Percentiles rank a stretch among this genome's conserved stretches.
Conservation (phyloP, 495 filamentous ascomycete genomes). For the Monascus purpureus region DNA sequence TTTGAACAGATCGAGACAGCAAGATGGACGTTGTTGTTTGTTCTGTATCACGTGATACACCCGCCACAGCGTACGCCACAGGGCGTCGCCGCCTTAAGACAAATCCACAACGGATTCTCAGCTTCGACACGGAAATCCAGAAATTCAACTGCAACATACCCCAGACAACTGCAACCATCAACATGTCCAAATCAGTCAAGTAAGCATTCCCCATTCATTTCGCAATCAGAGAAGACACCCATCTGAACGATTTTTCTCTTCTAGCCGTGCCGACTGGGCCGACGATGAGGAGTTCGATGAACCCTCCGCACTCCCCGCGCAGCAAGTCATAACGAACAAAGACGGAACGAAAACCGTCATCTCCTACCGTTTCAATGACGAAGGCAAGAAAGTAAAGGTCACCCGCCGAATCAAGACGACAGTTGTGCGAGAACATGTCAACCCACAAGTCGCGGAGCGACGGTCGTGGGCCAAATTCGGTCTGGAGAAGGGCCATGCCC, state of each 20-base stretch:
- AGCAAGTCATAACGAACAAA: constrained; percentile 82
- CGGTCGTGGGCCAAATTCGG: constrained; percentile 90
- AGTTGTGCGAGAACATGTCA: constrained; percentile 78
- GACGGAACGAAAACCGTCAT: constrained; percentile 94
- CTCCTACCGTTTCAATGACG: constrained; percentile 80
- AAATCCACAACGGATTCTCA: constrained; percentile 36
- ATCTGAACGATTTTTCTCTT: constrained; percentile 4
- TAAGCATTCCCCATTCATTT: constrained; percentile 10
- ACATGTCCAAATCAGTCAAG: constrained; percentile 36
- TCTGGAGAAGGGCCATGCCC: constrained; percentile 55
- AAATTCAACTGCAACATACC: constrained; percentile 25
- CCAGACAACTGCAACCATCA: constrained; percentile 18
- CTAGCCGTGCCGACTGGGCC: constrained; percentile 76
- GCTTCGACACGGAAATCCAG: constrained; percentile 29
- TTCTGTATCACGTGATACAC: neutral
- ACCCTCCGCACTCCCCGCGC: constrained; percentile 63
- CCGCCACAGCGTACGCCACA: constrained; percentile 29
- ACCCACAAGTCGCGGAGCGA: constrained; percentile 90
- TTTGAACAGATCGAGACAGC: too few species aligned
- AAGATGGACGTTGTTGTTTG: too few species aligned
- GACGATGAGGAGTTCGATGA: constrained; percentile 92
- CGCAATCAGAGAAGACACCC: neutral
- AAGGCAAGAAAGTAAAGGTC: constrained; percentile 89
- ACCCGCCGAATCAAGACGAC: constrained; percentile 87
- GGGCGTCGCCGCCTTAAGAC: constrained; percentile 19